These are phyloP conservation scores for Crinitomyces ghanaensis DNA, from an alignment of 805 yeast species.

Conservation along the genomic window DNA sequence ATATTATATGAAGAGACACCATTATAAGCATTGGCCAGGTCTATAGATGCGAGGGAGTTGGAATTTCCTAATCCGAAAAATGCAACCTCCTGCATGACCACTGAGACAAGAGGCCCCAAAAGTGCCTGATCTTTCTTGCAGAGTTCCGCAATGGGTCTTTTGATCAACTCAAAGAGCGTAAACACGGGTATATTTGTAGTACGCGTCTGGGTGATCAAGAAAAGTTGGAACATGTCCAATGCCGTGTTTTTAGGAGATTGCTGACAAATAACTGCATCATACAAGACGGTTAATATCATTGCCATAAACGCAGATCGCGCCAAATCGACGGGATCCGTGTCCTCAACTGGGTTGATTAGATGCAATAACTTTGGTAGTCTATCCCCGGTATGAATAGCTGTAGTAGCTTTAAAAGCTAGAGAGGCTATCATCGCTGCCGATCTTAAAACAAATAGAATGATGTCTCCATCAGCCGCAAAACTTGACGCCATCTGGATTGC, in stretches of 20 bases:
- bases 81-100: slow-evolving; percentile 59
- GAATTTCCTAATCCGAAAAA: slow-evolving; percentile 88
- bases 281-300: slow-evolving; percentile 14
- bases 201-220: slow-evolving; percentile 45
- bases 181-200: slow-evolving; percentile 46
- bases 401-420: slow-evolving; percentile 43
- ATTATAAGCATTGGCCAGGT: slow-evolving; percentile 83
- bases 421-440: slow-evolving; percentile 37
- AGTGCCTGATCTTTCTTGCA: slow-evolving; percentile 10
- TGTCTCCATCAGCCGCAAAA: slow-evolving; percentile 16
- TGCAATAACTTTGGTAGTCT: slow-evolving; percentile 33
- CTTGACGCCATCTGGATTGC: slow-evolving; percentile 15
- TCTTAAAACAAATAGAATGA: slow-evolving; percentile 34
- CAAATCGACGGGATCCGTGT: slow-evolving; percentile 14
- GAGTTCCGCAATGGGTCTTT: slow-evolving; percentile 9
- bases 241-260: neutral
- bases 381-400: slow-evolving; percentile 45
- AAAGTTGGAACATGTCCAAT: slow-evolving; percentile 20
- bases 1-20: slow-evolving; percentile 68
- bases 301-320: slow-evolving; percentile 23
- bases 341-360: slow-evolving; percentile 8
- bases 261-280: slow-evolving; percentile 7
- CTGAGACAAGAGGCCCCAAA: slow-evolving; percentile 25
- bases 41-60: slow-evolving; percentile 84
- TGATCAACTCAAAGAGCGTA: slow-evolving; percentile 25